Conservation (phyloP, 192 early-diverging fungal genomes). For the Coemansia sp. region DNA sequence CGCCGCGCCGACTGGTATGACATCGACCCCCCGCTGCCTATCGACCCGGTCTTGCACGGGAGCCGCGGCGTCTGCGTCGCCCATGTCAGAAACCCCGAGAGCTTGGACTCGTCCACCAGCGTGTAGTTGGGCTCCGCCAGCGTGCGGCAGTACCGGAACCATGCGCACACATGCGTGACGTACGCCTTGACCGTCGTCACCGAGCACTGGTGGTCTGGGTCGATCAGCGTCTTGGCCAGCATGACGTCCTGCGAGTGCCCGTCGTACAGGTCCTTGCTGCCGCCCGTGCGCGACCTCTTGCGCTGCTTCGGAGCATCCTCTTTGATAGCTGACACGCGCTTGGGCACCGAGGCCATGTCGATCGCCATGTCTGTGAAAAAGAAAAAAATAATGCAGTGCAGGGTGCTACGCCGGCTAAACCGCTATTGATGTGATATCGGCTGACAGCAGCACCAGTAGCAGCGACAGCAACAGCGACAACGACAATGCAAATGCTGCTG, state of each 20-base stretch:
- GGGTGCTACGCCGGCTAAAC: not conserved
- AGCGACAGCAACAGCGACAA: too few species aligned
- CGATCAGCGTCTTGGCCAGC: slow-evolving; percentile 54
- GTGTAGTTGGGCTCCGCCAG: slow-evolving; percentile 50
- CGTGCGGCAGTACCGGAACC: slow-evolving; percentile 55
- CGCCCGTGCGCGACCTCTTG: slow-evolving; percentile 53
- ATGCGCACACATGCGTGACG: slow-evolving; percentile 52
- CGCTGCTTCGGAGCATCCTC: slow-evolving; percentile 41
- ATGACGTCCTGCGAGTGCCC: slow-evolving; percentile 55
- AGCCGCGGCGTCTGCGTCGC: slow-evolving; percentile 54
- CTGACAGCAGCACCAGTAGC: not conserved
- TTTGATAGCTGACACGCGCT: slow-evolving; percentile 14
- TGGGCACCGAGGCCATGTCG: not conserved
- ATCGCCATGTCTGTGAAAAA: not conserved
- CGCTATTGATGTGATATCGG: not conserved
- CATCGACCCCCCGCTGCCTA: slow-evolving; percentile 46
- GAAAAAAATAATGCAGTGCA: not conserved
- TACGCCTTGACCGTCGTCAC: slow-evolving; percentile 55
- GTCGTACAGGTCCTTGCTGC: slow-evolving; percentile 55
- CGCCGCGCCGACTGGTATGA: slow-evolving; percentile 54
- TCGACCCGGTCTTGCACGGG: slow-evolving; percentile 47
- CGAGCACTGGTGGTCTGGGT: slow-evolving; percentile 55
- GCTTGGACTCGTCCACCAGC: slow-evolving; percentile 49
- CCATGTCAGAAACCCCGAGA: slow-evolving; percentile 53
- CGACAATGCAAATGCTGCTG: not conserved